Conservation (phyloP, 805 yeast species). For the Sugiyamaella smithiae region DNA sequence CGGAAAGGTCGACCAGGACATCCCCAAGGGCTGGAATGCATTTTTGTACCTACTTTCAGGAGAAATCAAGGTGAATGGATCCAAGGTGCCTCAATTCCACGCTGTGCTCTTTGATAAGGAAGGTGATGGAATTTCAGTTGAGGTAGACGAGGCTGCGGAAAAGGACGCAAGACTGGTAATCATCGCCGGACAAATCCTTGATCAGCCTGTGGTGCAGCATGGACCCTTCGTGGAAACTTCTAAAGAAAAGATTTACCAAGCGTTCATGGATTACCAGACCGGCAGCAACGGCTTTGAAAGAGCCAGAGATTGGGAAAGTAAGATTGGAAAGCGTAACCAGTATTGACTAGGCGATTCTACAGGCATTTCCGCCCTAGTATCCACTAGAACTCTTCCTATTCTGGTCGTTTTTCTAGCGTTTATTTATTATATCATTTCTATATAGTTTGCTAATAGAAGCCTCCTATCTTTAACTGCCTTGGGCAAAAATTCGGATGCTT, state of each 20-base stretch:
- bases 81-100: conserved; percentile 42
- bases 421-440: not conserved
- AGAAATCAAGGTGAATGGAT: conserved; percentile 44
- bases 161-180: conserved; percentile 60
- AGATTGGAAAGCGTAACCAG: conserved; percentile 28
- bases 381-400: not conserved
- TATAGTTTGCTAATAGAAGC: not conserved
- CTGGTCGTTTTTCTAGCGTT: no score
- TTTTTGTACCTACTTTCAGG: conserved; percentile 71
- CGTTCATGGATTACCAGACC: conserved; percentile 67
- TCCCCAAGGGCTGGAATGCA: conserved; percentile 61
- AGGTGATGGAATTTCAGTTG: conserved; percentile 60
- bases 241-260: conserved; percentile 61
- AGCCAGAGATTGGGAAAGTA: conserved; percentile 34
- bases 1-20: conserved; percentile 56
- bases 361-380: not conserved
- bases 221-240: conserved; percentile 88
- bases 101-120: conserved; percentile 65
- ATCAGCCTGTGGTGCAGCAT: conserved; percentile 77
- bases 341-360: not conserved
- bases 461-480: no score
- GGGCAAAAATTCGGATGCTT: no score
- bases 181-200: conserved; percentile 71
- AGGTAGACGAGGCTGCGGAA: conserved; percentile 42
- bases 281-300: conserved; percentile 36